Evolutionary conservation across 768 basidiomycete species (phyloP).

Genomic region (Termitomyces sp.): DNA sequence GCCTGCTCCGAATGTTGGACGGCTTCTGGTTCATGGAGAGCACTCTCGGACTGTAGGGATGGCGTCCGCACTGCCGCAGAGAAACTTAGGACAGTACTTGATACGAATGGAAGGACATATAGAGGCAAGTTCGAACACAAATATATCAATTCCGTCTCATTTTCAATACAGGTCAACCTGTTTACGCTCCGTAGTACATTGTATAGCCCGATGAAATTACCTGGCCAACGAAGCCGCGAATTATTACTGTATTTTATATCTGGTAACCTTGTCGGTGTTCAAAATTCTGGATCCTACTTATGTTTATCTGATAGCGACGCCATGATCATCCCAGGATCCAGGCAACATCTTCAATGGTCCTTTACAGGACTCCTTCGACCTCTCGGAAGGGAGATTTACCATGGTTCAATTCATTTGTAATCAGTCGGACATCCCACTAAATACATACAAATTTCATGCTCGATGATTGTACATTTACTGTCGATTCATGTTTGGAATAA

Average conservation of each 20-base stretch:
- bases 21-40: slow-evolving; percentile 64
- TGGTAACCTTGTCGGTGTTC: neutral
- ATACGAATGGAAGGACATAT: slow-evolving; percentile 53
- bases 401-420: neutral
- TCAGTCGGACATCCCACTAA: neutral
- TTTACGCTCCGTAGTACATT: slow-evolving; percentile 33
- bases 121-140: slow-evolving; percentile 26
- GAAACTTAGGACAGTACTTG: slow-evolving; percentile 56
- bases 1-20: slow-evolving; percentile 83
- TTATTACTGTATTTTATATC: neutral
- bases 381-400: neutral
- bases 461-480: slow-evolving; percentile 16
- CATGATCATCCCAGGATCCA: neutral
- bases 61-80: slow-evolving; percentile 57
- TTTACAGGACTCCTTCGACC: neutral
- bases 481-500: slow-evolving; percentile 2
- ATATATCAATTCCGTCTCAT: slow-evolving; percentile 9
- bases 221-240: neutral
- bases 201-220: neutral
- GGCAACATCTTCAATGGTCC: neutral
- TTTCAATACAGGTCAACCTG: slow-evolving; percentile 27
- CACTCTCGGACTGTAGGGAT: slow-evolving; percentile 61
- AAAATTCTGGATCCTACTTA: neutral
- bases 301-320: neutral
- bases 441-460: slow-evolving; percentile 9